phyloP scores from a whole-genome alignment of 208 protist species.

The Naegleria fowleri region DNA sequence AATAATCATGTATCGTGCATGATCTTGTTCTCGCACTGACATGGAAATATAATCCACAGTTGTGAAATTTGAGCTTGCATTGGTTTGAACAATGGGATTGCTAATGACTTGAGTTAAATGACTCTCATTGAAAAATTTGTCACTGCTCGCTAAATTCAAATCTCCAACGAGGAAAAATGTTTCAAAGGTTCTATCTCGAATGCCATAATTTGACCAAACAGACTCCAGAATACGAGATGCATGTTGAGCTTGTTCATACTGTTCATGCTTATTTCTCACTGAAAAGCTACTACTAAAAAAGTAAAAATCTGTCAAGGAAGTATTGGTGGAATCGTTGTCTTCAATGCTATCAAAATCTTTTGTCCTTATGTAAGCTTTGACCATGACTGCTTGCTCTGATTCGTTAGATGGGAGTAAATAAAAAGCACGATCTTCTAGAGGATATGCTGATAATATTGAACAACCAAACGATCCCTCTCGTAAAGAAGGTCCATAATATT shows the following conservation, averaged over 20 bases:
- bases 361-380: not conserved
- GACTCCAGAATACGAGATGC: not conserved
- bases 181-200: not conserved
- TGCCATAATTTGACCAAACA: not conserved
- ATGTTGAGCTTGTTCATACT: not conserved
- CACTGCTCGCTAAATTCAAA: not conserved
- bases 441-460: not conserved
- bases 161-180: not conserved
- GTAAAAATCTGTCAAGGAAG: not conserved
- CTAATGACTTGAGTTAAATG: not conserved
- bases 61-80: not conserved
- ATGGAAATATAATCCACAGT: not conserved
- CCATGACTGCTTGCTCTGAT: not conserved
- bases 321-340: not conserved
- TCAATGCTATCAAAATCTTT: not conserved
- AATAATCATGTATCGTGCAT: not conserved
- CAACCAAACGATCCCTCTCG: not conserved
- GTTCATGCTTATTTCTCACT: not conserved
- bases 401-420: not conserved
- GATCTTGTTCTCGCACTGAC: not conserved
- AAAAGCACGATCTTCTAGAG: not conserved
- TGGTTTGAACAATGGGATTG: not conserved
- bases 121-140: not conserved
- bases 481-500: constrained; percentile 5
- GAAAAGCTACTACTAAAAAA: not conserved